Evolutionary conservation across 2,329 filamentous ascomycete species (phyloP).

Genomic region (Alternaria dauci): DNA sequence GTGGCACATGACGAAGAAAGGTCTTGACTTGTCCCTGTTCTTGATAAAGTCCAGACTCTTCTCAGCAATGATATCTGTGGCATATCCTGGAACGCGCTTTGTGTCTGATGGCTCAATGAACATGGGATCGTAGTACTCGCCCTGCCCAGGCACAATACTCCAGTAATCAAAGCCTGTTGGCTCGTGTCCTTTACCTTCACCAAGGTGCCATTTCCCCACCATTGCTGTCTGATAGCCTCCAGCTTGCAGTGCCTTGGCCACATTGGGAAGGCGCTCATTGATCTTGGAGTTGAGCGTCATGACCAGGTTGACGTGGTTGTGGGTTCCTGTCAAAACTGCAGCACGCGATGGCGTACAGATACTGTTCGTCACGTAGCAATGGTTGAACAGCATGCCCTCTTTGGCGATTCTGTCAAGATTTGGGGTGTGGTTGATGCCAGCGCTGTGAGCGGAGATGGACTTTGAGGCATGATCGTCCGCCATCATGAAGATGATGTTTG

Average conservation of each 20-base stretch:
- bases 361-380: conserved; percentile 64
- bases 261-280: conserved; percentile 61
- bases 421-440: conserved; percentile 62
- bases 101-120: conserved; percentile 56
- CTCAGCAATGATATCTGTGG: conserved; percentile 63
- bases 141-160: conserved; percentile 62
- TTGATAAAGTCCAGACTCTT: conserved; percentile 52
- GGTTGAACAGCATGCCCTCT: conserved; percentile 62
- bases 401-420: conserved; percentile 61
- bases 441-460: conserved; percentile 59
- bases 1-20: conserved; percentile 66
- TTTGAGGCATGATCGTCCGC: conserved; percentile 64
- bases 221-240: conserved; percentile 62
- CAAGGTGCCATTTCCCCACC: conserved; percentile 65
- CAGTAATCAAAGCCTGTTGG: conserved; percentile 58
- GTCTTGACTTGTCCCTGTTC: conserved; percentile 42
- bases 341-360: conserved; percentile 64
- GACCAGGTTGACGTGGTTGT: conserved; percentile 64
- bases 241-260: conserved; percentile 60
- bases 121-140: conserved; percentile 61
- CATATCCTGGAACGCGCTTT: conserved; percentile 55
- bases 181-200: conserved; percentile 57
- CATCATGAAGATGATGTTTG: conserved; percentile 63
- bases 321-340: conserved; percentile 59
- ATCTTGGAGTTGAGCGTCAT: conserved; percentile 60